Conservation (phyloP, 2,329 filamentous ascomycete genomes). For the Hypoxylon sp. region DNA sequence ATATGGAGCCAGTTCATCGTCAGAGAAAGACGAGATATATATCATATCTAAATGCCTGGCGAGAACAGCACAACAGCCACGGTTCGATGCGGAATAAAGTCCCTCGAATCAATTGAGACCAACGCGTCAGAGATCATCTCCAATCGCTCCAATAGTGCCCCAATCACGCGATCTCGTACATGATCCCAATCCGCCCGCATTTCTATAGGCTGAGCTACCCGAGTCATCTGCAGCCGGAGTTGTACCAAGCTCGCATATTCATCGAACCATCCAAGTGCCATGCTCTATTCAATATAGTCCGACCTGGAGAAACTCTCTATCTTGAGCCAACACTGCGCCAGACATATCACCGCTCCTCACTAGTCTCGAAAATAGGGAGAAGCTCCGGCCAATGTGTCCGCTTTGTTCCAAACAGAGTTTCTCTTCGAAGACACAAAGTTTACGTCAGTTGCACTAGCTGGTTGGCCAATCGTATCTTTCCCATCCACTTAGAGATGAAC, state of each 20-base stretch:
- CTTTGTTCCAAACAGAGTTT: slow-evolving; percentile 29
- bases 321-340: slow-evolving; percentile 18
- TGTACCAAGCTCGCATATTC: slow-evolving; percentile 34
- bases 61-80: slow-evolving; percentile 15
- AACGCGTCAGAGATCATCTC: slow-evolving; percentile 25
- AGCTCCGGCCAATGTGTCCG: slow-evolving; percentile 16
- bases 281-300: slow-evolving; percentile 18
- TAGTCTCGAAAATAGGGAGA: slow-evolving; percentile 23
- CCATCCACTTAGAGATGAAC: slow-evolving; percentile 33
- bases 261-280: slow-evolving; percentile 28
- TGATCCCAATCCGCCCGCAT: slow-evolving; percentile 26
- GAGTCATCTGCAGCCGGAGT: slow-evolving; percentile 38
- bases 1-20: slow-evolving; percentile 10
- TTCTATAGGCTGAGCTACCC: slow-evolving; percentile 41
- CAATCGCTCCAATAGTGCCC: slow-evolving; percentile 27
- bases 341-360: slow-evolving; percentile 16
- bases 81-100: slow-evolving; percentile 4
- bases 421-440: slow-evolving; percentile 29
- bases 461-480: slow-evolving; percentile 34
- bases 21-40: slow-evolving; percentile 3
- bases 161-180: slow-evolving; percentile 43
- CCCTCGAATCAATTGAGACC: slow-evolving; percentile 24
- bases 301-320: slow-evolving; percentile 18
- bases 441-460: slow-evolving; percentile 32
- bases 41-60: slow-evolving; percentile 13